phyloP scores from a whole-genome alignment of 495 filamentous ascomycete genomes.

The Oleoguttula mirabilis region DNA sequence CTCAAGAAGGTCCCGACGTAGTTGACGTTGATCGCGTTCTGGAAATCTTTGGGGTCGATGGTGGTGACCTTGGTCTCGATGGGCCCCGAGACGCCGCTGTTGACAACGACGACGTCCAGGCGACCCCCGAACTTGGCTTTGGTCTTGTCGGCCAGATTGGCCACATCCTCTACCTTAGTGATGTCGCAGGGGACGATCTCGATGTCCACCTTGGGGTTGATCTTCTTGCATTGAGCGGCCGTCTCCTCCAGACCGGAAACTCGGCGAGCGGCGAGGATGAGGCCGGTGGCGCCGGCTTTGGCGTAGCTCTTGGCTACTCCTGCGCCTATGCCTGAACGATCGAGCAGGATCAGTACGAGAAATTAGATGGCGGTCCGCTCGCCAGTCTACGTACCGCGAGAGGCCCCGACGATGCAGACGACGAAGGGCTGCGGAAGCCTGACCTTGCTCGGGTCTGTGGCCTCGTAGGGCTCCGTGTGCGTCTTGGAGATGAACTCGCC shows the following conservation, averaged over 20 bases:
- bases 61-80: conserved; percentile 21
- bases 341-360: conserved; percentile 16
- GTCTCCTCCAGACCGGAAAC: conserved; percentile 15
- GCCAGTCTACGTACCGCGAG: no score
- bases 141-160: conserved; percentile 6
- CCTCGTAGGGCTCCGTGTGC: background rate
- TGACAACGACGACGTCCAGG: conserved; percentile 21
- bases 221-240: conserved; percentile 11
- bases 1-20: conserved; percentile 22
- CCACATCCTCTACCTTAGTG: conserved; percentile 10
- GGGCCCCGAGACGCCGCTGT: conserved; percentile 25
- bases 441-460: conserved; percentile 15
- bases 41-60: conserved; percentile 13
- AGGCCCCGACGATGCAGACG: conserved; percentile 22
- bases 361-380: no score
- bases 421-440: conserved; percentile 16
- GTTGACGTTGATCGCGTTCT: conserved; percentile 22
- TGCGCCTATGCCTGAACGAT: conserved; percentile 26
- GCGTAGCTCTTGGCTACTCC: conserved; percentile 22
- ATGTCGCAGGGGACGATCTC: conserved; percentile 20
- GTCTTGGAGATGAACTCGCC: no score
- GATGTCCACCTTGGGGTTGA: conserved; percentile 11
- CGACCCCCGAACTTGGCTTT: conserved; percentile 12
- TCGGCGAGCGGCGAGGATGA: conserved; percentile 17
- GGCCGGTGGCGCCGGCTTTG: conserved; percentile 17